These are phyloP conservation scores for Neofusicoccum sp. DNA, from an alignment of 2,329 filamentous ascomycete species.

Conservation along the genomic window DNA sequence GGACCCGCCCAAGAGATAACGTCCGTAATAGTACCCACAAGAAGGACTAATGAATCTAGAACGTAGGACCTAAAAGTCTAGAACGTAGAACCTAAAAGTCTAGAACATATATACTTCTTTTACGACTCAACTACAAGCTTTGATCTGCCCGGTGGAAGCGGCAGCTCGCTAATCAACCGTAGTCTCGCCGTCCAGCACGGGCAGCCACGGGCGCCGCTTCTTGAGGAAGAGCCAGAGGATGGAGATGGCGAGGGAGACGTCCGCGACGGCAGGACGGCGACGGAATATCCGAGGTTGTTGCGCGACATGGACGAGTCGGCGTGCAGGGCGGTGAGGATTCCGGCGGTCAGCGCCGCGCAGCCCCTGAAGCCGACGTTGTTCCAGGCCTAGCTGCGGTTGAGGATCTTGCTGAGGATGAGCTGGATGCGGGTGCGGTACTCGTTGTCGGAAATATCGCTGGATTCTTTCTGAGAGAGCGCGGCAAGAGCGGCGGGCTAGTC, in stretches of 20 bases:
- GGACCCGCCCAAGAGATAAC: too few relatives aligned
- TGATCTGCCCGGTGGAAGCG: too few relatives aligned
- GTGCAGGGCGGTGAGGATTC: constrained; percentile 53
- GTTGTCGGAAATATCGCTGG: constrained; percentile 56
- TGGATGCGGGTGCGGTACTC: constrained; percentile 69
- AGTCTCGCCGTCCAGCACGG: constrained; percentile 47
- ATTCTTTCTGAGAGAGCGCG: constrained; percentile 47
- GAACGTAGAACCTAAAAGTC: too few relatives aligned
- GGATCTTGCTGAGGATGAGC: constrained; percentile 39
- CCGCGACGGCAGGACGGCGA: constrained; percentile 66
- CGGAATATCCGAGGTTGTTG: constrained; percentile 68
- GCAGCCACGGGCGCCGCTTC: constrained; percentile 63
- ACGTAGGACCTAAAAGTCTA: too few relatives aligned
- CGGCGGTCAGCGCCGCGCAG: constrained; percentile 41
- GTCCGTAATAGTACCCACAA: too few relatives aligned
- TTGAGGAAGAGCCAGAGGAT: constrained; percentile 69
- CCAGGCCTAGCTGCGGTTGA: constrained; percentile 32
- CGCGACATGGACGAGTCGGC: constrained; percentile 61
- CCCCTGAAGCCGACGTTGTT: constrained; percentile 31
- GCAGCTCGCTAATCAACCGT: too few relatives aligned
- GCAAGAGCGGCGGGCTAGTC: constrained; percentile 57
- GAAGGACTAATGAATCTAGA: too few relatives aligned
- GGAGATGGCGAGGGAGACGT: constrained; percentile 64
- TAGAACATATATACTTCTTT: too few relatives aligned
- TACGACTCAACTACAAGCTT: too few relatives aligned